Conservation (phyloP, 2,329 filamentous ascomycete genomes). For the Botryosphaeria dothidea region DNA sequence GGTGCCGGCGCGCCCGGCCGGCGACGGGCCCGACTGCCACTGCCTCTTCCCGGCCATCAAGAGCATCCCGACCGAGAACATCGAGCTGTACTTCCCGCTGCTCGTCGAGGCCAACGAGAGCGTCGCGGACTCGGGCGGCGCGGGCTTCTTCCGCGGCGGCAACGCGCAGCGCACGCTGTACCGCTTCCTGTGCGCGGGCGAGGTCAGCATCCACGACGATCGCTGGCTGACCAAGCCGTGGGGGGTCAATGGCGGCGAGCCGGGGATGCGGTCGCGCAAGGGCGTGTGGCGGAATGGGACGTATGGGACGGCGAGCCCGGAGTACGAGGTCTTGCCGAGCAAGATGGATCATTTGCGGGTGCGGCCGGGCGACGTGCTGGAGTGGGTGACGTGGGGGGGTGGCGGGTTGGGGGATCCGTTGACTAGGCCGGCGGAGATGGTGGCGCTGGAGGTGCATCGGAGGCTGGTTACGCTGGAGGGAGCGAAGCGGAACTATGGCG, state of each 20-base stretch:
- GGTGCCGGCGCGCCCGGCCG: conserved; percentile 49
- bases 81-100: conserved; percentile 51
- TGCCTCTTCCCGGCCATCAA: conserved; percentile 55
- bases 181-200: conserved; percentile 47
- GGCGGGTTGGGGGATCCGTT: conserved; percentile 52
- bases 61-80: conserved; percentile 51
- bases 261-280: conserved; percentile 47
- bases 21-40: conserved; percentile 53
- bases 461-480: conserved; percentile 47
- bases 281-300: conserved; percentile 44
- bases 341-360: conserved; percentile 53
- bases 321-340: conserved; percentile 38
- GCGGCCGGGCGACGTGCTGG: conserved; percentile 48
- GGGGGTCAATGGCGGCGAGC: conserved; percentile 50
- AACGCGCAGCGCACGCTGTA: conserved; percentile 53
- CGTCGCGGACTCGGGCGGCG: conserved; percentile 50
- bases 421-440: conserved; percentile 44
- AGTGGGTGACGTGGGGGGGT: conserved; percentile 54
- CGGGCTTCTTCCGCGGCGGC: conserved; percentile 50
- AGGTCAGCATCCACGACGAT: conserved; percentile 52
- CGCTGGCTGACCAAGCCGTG: conserved; percentile 53
- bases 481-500: conserved; percentile 47
- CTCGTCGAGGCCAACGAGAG: conserved; percentile 52
- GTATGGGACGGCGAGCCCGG: conserved; percentile 31
- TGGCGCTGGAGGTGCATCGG: conserved; percentile 49